These are phyloP conservation scores for Sclerotinia glacialis DNA, from an alignment of 2,329 filamentous ascomycete species.

Conservation along the genomic window DNA sequence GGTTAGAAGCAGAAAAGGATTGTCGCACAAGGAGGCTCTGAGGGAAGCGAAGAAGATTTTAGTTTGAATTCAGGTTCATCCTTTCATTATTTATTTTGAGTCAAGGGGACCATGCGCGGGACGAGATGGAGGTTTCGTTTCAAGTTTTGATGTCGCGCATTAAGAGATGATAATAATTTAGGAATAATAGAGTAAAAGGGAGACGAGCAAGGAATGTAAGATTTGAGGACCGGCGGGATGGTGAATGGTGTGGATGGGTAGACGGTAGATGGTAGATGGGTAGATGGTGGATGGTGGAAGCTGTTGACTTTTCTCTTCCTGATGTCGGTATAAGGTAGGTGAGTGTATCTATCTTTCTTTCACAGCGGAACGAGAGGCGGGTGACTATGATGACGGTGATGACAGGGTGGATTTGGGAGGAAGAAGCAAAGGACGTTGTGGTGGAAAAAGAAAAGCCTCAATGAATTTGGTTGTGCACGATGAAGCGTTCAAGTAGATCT, in stretches of 20 bases:
- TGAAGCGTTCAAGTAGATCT: neutral
- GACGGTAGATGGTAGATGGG: neutral
- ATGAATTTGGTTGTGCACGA: neutral
- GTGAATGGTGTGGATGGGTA: neutral
- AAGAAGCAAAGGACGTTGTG: neutral
- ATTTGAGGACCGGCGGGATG: constrained; percentile 10
- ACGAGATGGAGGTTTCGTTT: constrained; percentile 16
- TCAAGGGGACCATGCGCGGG: constrained; percentile 7
- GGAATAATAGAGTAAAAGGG: neutral
- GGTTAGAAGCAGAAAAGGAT: neutral
- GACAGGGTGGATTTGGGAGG: neutral
- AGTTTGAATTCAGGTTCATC: constrained; percentile 12
- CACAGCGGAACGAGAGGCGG: neutral
- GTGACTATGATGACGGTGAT: neutral
- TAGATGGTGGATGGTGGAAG: neutral
- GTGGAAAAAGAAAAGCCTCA: neutral
- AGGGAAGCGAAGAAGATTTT: constrained; percentile 2
- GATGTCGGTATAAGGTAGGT: neutral
- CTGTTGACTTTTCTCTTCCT: neutral
- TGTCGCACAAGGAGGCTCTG: neutral
- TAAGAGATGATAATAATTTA: neutral
- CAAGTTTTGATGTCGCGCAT: constrained; percentile 6
- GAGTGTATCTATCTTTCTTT: neutral
- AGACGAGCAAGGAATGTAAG: constrained; percentile 14
- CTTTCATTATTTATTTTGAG: constrained; percentile 16